These are phyloP conservation scores for Torulaspora gathmanii DNA, from an alignment of 805 yeast genomes.

Conservation along the genomic window DNA sequence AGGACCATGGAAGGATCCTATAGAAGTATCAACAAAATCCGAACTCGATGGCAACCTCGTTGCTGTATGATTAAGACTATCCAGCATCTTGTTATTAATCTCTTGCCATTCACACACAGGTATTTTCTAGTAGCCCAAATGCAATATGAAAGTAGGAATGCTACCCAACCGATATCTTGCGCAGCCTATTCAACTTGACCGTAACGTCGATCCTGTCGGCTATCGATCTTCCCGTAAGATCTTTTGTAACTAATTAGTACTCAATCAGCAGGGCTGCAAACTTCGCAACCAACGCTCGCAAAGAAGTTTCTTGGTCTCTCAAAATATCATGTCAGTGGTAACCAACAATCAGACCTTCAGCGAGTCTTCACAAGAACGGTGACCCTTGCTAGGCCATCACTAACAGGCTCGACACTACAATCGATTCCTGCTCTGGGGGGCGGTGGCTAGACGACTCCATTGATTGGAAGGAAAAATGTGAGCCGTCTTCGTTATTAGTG, in stretches of 20 bases:
- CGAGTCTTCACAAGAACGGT: background rate
- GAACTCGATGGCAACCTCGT: constrained; percentile 7
- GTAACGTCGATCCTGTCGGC: no score
- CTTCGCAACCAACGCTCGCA: no score
- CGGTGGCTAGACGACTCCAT: background rate
- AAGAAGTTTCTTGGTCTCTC: no score
- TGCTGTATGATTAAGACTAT: constrained; percentile 12
- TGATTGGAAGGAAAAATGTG: background rate
- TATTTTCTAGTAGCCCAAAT: no score
- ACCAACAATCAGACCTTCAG: background rate
- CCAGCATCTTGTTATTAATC: constrained; percentile 8
- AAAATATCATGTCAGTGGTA: background rate
- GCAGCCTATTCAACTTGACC: no score
- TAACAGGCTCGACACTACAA: background rate
- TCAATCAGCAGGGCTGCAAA: no score
- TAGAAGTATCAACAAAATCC: background rate
- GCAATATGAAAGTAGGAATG: no score
- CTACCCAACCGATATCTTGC: no score
- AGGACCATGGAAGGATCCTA: background rate
- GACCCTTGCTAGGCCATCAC: background rate
- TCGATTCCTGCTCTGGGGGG: background rate
- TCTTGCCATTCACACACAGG: constrained; percentile 1
- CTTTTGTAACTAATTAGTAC: no score
- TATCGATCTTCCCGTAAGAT: no score
- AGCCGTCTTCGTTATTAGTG: background rate